These are phyloP conservation scores for Polychytrium aggregatum DNA, from an alignment of 192 early-diverging fungal genomes.

Conservation along the genomic window DNA sequence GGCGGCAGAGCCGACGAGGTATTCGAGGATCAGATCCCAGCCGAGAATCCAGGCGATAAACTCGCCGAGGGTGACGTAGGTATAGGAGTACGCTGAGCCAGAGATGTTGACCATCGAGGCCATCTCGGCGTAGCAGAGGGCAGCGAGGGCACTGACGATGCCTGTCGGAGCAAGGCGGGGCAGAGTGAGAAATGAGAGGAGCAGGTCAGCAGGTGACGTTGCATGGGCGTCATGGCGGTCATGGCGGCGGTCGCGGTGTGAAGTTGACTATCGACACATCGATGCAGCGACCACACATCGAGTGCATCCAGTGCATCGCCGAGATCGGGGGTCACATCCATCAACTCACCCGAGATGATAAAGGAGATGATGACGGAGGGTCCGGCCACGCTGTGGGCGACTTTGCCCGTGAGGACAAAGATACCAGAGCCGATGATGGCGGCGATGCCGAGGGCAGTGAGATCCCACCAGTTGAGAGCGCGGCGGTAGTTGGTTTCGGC, in stretches of 20 bases:
- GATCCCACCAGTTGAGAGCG: conserved; percentile 42
- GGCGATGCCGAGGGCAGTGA: conserved; percentile 57
- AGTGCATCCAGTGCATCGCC: too few relatives aligned
- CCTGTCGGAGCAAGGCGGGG: too few relatives aligned
- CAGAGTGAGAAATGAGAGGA: too few relatives aligned
- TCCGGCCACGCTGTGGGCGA: conserved; percentile 66
- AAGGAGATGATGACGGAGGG: conserved; percentile 76
- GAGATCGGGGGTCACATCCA: too few relatives aligned
- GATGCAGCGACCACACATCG: too few relatives aligned
- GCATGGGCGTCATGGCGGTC: too few relatives aligned
- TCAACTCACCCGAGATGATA: conserved; percentile 66
- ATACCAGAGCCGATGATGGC: conserved; percentile 75
- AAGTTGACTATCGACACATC: too few relatives aligned
- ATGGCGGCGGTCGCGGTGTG: too few relatives aligned
- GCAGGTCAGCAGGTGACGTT: too few relatives aligned
- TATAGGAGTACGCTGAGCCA: conserved; percentile 76
- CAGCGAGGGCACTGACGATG: conserved; percentile 58
- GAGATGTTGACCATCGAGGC: conserved; percentile 76
- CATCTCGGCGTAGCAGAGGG: conserved; percentile 79
- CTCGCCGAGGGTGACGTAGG: conserved; percentile 80
- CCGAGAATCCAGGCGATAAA: conserved; percentile 82
- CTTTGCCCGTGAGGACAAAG: conserved; percentile 63
- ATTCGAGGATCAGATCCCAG: conserved; percentile 85
- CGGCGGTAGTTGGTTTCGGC: conserved; percentile 12
- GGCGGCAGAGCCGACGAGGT: conserved; percentile 71